Evolutionary conservation across 106 monocot species (phyloP), one percentile per base, ranked within the genome.

Genomic region (Amphibolis antarctica): DNA sequence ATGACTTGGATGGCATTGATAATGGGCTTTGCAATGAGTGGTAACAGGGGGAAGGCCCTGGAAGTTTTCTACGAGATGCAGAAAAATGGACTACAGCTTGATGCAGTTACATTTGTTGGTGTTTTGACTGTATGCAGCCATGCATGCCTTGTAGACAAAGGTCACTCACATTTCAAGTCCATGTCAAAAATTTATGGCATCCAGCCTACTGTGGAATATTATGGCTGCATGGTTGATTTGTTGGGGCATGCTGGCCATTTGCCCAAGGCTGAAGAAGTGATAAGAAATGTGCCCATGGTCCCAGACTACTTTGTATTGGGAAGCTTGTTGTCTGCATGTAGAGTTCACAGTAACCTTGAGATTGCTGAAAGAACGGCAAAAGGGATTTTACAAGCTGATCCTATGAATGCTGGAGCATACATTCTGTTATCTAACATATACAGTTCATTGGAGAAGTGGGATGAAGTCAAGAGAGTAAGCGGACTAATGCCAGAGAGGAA

Each of bases 41-140:
- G 85, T 12, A 29, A 12, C 5, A 66, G 49, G 11, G 11, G 11
- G 0, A 78, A 78, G 67, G 73, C 81, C 4, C 69, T 86, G 69
- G 1, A 43, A 52, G 69, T 81, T 25, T 86, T 86, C 23, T 36
- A 30, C 11, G 6, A 68, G 43, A 76, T 86, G 85, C 51, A 48
- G 21, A 42, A 47, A 17, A 59, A 60, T 50, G 53, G 58, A 27
- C 24, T 81, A 7, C 25, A 62, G 7, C 85, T 81, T 3, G 79
- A 81, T 23, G 12, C 10, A 10, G 53, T 69, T 4, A 81, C 81
- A 28, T 49, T 85, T 22, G 75, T 74, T 0, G 54, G 31, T 17
- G 81, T 43, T 53, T 78, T 85, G 17, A 31, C 13, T 62, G 86
- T 84, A 11, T 92, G 92, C 65, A 79, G 75, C 47, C 86, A 86